phyloP scores from a whole-genome alignment of 257 asterid species.

The Eucommia ulmoides region DNA sequence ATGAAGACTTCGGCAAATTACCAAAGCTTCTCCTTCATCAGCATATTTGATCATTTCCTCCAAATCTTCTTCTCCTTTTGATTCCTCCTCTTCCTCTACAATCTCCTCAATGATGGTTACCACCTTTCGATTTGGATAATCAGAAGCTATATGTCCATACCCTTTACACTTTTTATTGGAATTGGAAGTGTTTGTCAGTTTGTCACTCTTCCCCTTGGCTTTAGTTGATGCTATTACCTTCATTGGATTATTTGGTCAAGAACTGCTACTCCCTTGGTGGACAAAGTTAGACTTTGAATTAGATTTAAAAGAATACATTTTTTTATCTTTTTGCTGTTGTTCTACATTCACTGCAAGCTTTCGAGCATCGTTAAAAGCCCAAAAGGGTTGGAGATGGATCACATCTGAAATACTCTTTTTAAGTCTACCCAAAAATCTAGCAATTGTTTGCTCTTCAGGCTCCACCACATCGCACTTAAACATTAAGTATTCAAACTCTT shows the following conservation, averaged over 20 bases:
- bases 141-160: neutral
- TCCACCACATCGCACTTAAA: too few relatives aligned
- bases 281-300: neutral
- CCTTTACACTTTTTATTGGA: neutral
- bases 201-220: neutral
- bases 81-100: neutral
- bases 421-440: neutral
- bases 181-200: neutral
- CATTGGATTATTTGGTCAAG: neutral
- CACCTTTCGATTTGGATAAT: neutral
- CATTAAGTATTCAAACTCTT: neutral
- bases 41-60: neutral
- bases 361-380: neutral
- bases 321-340: neutral
- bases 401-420: neutral
- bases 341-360: neutral
- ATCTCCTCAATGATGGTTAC: too few relatives aligned
- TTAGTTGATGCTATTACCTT: neutral
- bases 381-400: neutral
- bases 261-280: neutral
- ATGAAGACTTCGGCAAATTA: neutral
- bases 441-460: too few relatives aligned
- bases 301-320: too few relatives aligned
- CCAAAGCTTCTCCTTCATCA: neutral
- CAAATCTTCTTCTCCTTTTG: neutral